Conservation (phyloP, 371 early-diverging fungal genomes). For the Lichtheimia ornata region DNA sequence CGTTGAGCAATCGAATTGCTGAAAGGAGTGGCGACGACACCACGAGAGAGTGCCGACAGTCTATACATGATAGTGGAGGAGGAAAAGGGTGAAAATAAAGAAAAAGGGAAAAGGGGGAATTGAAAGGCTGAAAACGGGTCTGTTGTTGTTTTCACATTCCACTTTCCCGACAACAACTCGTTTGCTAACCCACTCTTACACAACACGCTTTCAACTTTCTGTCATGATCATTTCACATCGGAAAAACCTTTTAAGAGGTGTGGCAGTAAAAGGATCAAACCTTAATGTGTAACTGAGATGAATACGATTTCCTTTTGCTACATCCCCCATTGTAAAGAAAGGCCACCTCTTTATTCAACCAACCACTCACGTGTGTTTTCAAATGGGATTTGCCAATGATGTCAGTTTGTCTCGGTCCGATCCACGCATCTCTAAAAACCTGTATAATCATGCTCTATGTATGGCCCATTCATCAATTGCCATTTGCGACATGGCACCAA, state of each 20-base stretch:
- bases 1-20: slow-evolving; percentile 2
- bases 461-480: too few relatives aligned
- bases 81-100: background rate
- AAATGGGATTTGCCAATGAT: too few relatives aligned
- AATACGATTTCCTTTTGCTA: background rate
- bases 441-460: too few relatives aligned
- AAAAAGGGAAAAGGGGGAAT: background rate
- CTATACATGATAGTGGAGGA: slow-evolving; percentile 19
- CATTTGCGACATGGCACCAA: too few relatives aligned
- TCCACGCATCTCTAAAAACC: too few relatives aligned
- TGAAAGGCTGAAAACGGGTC: background rate
- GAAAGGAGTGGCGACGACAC: slow-evolving; percentile 14
- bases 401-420: too few relatives aligned
- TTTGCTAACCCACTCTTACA: slow-evolving; percentile 1
- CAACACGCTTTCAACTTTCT: too few relatives aligned
- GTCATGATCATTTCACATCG: background rate
- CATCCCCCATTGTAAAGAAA: background rate
- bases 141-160: slow-evolving; percentile 1
- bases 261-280: slow-evolving; percentile 10
- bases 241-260: slow-evolving; percentile 6
- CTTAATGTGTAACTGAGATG: too few relatives aligned
- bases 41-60: slow-evolving; percentile 24
- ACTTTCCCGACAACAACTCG: background rate
- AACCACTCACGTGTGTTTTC: background rate
- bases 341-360: background rate